phyloP scores from a whole-genome alignment of 2,329 filamentous ascomycete species.

The Colletotrichum spinosum region DNA sequence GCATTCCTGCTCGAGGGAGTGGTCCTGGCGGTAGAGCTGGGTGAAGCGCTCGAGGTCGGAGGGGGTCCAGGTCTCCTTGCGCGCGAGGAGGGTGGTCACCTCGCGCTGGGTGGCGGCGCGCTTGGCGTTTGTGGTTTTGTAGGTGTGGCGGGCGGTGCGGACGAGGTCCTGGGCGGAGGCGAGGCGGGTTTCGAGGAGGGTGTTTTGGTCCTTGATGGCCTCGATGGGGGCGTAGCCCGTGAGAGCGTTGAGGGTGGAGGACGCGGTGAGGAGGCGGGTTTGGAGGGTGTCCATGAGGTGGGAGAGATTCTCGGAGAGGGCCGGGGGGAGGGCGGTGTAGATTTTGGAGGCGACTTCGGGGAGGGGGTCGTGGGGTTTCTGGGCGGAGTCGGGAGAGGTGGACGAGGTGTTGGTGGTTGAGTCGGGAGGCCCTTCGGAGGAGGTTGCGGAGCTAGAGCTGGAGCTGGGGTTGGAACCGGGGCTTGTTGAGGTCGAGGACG shows the following conservation, averaged over 20 bases:
- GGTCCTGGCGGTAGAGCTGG: conserved; percentile 88
- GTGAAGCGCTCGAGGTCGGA: conserved; percentile 95
- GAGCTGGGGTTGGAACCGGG: conserved; percentile 1
- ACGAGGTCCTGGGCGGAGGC: conserved; percentile 72
- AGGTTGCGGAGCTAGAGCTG: conserved; percentile 6
- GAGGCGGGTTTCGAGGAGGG: conserved; percentile 71
- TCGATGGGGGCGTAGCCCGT: conserved; percentile 96
- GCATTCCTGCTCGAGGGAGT: conserved; percentile 91
- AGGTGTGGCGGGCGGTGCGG: conserved; percentile 76
- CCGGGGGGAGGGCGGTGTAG: conserved; percentile 50
- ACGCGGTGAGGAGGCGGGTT: conserved; percentile 84
- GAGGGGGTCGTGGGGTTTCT: conserved; percentile 17
- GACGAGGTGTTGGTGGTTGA: conserved; percentile 8
- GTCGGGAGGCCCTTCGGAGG: conserved; percentile 8
- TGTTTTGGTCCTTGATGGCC: conserved; percentile 82
- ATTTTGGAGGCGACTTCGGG: conserved; percentile 31
- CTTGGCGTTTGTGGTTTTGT: conserved; percentile 85
- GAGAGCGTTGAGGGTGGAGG: conserved; percentile 90
- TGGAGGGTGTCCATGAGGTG: conserved; percentile 90
- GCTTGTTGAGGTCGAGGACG: not conserved
- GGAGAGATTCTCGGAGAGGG: conserved; percentile 65
- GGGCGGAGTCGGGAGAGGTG: not conserved
- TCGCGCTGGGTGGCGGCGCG: conserved; percentile 93
- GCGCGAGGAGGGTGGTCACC: conserved; percentile 91
- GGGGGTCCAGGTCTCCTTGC: conserved; percentile 92